phyloP scores from a whole-genome alignment of 768 basidiomycete genomes.

The Lactarius indigo region DNA sequence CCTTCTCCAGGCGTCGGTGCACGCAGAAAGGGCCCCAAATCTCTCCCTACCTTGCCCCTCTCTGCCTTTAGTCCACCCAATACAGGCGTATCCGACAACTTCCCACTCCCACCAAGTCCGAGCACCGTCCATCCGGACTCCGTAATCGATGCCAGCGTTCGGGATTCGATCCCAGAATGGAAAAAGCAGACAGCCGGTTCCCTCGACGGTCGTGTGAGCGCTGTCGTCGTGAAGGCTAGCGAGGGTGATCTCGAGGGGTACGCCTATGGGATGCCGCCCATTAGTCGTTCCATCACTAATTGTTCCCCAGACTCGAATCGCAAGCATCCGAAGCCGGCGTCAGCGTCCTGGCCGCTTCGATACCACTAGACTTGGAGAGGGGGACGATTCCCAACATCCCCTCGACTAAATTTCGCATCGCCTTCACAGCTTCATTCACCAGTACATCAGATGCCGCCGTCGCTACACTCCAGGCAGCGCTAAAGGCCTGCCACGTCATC shows the following conservation, averaged over 20 bases:
- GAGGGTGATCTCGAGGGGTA: constrained; percentile 42
- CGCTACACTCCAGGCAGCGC: constrained; percentile 61
- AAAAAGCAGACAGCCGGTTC: constrained; percentile 47
- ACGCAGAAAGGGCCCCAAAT: constrained; percentile 61
- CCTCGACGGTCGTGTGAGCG: constrained; percentile 45
- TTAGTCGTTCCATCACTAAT: background rate
- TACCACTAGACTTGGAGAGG: constrained; percentile 59
- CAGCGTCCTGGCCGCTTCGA: constrained; percentile 48
- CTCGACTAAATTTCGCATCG: constrained; percentile 41
- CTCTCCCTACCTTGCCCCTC: constrained; percentile 66
- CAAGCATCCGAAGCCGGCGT: constrained; percentile 21
- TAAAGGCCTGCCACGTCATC: constrained; percentile 57
- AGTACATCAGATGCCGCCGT: constrained; percentile 46
- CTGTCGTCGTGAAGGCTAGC: constrained; percentile 42
- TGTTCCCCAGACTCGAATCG: constrained; percentile 21
- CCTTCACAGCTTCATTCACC: constrained; percentile 57
- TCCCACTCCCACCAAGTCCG: constrained; percentile 67
- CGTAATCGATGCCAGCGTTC: constrained; percentile 68
- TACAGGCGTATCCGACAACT: constrained; percentile 60
- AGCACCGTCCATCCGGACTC: constrained; percentile 57
- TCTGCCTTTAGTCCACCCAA: constrained; percentile 75
- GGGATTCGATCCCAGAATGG: constrained; percentile 46
- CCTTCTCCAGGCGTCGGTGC: constrained; percentile 42
- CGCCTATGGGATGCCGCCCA: constrained; percentile 26
- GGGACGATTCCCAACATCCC: constrained; percentile 39